Evolutionary conservation across 139 green algal species (phyloP).

Genomic region (Cymbomonas tetramitiformis): DNA sequence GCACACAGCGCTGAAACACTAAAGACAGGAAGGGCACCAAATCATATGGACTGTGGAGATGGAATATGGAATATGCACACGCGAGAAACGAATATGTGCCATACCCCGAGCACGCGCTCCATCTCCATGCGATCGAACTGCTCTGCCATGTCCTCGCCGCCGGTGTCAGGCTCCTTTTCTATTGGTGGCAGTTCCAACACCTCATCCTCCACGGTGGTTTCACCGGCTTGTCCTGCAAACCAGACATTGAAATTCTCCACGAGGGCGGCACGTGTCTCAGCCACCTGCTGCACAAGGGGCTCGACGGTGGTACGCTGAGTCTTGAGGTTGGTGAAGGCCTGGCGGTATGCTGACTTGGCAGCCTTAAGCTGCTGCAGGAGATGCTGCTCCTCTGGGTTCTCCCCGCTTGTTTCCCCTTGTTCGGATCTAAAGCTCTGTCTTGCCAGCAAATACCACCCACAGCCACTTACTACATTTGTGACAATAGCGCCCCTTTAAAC

Average conservation of each 20-base stretch:
- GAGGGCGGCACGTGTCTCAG: slow-evolving; percentile 26
- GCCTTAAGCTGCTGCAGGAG: slow-evolving; percentile 31
- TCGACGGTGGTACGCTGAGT: slow-evolving; percentile 22
- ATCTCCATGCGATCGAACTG: slow-evolving; percentile 49
- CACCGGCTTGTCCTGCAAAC: slow-evolving; percentile 7
- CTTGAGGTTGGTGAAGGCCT: slow-evolving; percentile 20
- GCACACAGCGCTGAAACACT: too few species aligned
- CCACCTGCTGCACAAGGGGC: slow-evolving; percentile 1
- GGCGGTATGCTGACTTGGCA: slow-evolving; percentile 16
- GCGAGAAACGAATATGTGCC: too few species aligned
- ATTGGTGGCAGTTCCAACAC: too few species aligned
- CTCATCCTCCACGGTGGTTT: background rate
- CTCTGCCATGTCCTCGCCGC: too few species aligned
- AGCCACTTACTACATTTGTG: background rate
- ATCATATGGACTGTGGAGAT: too few species aligned
- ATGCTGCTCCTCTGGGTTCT: slow-evolving; percentile 39
- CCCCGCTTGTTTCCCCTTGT: background rate
- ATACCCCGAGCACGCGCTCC: too few species aligned
- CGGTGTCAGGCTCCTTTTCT: slow-evolving; percentile 35
- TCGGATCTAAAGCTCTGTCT: background rate
- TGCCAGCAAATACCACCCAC: background rate
- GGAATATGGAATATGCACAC: too few species aligned
- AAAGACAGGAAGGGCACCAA: too few species aligned
- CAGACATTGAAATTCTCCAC: slow-evolving; percentile 45
- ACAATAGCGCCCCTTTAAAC: background rate